Evolutionary conservation across 2,329 filamentous ascomycete genomes (phyloP).

Genomic region (Aspergillus costaricaensis): DNA sequence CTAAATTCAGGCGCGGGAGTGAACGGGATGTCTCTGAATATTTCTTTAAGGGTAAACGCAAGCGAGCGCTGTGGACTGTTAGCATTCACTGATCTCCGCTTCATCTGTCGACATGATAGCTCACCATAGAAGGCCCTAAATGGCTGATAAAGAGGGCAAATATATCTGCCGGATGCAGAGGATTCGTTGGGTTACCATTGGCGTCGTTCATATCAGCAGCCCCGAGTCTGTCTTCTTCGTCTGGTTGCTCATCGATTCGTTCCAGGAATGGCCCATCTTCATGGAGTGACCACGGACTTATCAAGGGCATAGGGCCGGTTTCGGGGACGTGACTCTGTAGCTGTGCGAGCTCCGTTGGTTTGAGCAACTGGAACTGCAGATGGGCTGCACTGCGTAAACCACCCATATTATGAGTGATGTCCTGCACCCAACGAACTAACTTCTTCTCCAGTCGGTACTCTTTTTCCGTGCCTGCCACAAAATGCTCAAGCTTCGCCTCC

Average conservation of each 20-base stretch:
- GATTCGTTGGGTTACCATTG: constrained; percentile 12
- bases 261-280: constrained; percentile 55
- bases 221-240: constrained; percentile 51
- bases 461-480: constrained; percentile 73
- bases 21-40: constrained; percentile 85
- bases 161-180: constrained; percentile 69
- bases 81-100: constrained; percentile 1
- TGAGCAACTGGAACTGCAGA: constrained; percentile 82
- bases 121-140: constrained; percentile 82
- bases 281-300: constrained; percentile 35
- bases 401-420: constrained; percentile 83
- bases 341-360: constrained; percentile 53
- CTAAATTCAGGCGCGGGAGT: constrained; percentile 65
- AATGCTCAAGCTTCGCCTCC: constrained; percentile 90
- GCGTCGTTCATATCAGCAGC: constrained; percentile 11
- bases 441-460: constrained; percentile 77
- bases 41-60: constrained; percentile 86
- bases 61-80: constrained; percentile 67
- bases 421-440: constrained; percentile 81
- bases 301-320: constrained; percentile 21
- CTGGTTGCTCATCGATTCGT: constrained; percentile 64
- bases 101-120: neutral
- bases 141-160: constrained; percentile 88
- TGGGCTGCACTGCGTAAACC: constrained; percentile 85
- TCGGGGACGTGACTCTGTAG: constrained; percentile 19